Percentiles rank a stretch among this genome's conserved stretches.
phyloP scores from a whole-genome alignment of 495 filamentous ascomycete genomes.

The Staphylotrichum longicolle region DNA sequence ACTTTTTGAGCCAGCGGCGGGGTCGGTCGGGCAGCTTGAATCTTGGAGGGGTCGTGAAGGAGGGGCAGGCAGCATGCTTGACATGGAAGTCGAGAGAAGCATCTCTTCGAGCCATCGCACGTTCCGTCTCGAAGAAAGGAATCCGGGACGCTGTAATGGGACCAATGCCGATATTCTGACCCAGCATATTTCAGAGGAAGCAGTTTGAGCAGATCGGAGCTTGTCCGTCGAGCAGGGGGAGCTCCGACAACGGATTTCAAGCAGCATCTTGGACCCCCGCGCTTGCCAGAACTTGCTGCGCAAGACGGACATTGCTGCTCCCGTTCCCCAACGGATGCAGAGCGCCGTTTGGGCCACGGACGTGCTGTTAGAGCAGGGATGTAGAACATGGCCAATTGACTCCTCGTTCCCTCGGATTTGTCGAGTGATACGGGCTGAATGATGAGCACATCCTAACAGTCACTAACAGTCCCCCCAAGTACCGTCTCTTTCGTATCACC shows the following conservation, averaged over 20 bases:
- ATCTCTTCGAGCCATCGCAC: too few species aligned
- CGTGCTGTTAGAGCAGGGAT: slow-evolving; percentile 15
- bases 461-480: slow-evolving; percentile 22
- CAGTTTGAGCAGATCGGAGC: not conserved
- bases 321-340: not conserved
- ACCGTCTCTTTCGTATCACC: slow-evolving; percentile 27
- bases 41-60: slow-evolving; percentile 21
- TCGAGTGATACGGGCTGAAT: slow-evolving; percentile 9
- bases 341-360: slow-evolving; percentile 2
- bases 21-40: slow-evolving; percentile 14
- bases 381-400: slow-evolving; percentile 1
- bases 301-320: not conserved
- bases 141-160: too few species aligned
- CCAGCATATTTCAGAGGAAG: not conserved
- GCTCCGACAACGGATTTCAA: slow-evolving; percentile 27
- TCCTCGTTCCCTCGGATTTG: slow-evolving; percentile 12
- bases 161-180: too few species aligned
- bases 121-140: too few species aligned
- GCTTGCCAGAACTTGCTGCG: not conserved
- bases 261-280: slow-evolving; percentile 9
- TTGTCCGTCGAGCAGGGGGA: slow-evolving; percentile 5
- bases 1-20: slow-evolving; percentile 15
- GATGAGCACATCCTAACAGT: slow-evolving; percentile 19
- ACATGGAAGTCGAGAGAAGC: not conserved
- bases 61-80: slow-evolving; percentile 5